Base-by-base conservation (phyloP, 495 filamentous ascomycete species). In the Hypomontagnella monticulosa region DNA sequence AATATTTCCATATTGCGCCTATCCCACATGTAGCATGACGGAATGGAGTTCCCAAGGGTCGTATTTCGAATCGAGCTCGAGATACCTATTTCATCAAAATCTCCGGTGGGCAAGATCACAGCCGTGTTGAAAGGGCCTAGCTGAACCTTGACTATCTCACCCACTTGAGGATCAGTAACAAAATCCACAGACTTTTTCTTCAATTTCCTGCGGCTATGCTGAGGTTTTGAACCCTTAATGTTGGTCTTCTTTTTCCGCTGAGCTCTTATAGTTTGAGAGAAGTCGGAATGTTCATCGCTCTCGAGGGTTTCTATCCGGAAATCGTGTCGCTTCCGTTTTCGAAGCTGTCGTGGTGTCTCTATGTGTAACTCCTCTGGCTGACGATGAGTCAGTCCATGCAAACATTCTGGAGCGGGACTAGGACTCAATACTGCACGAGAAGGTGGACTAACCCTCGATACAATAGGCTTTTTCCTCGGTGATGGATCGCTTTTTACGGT, bases 71-170 rank as follows among this genome's bases (percentile, higher is more conserved):
- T 19, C 6, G 57, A 52, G 15, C 16, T 30, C 4, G 47, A 46
- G 23, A 61, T 61, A 2, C 57, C 57, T 44, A 61, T 61, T 18
- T 0, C 18, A 6, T 16, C 12, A 32, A 46, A 53, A 47, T 53
- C 40, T 1, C 47, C 32, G 8, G 15, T 36, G 12, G 57, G 57
- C 7, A 61, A 19, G 16, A 46, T 4, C 12, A 61, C 30, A 27
- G 48, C 57, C 7, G 57, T 32, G 16, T 15, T 46, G 2, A 11
- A 0, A 10, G 14, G 16, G 16, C 47, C 30, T 9, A 14, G 34
- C 3, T 44, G n/a, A 3, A 61, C 32, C 19, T 30, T 52, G 18
- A 52, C 52, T 5, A 61, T 30, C 32, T 16, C 57, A 9, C 57
- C 57, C 7, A 46, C 57, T 0, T 9, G 15, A 19, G 57, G 57